phyloP scores from a whole-genome alignment of 768 basidiomycete genomes.

The Serendipita vermifera region DNA sequence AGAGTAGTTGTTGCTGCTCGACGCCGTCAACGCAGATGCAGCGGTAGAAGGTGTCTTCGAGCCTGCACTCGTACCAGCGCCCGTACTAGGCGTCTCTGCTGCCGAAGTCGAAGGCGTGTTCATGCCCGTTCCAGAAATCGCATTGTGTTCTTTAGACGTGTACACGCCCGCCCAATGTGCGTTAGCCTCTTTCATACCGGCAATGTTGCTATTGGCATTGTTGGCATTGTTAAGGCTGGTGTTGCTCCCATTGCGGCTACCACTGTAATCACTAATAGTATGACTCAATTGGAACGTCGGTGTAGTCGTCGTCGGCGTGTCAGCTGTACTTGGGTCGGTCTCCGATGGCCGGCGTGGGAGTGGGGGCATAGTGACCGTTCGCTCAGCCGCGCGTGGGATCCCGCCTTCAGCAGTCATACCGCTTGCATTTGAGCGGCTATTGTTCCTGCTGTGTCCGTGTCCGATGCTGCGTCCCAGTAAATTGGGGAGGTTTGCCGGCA shows the following conservation, averaged over 20 bases:
- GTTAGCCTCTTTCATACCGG: background rate
- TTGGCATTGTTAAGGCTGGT: background rate
- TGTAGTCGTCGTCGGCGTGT: background rate
- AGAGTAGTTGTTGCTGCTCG: background rate
- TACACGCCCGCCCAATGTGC: no score
- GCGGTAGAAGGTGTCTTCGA: background rate
- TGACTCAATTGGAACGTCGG: background rate
- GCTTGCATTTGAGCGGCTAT: background rate
- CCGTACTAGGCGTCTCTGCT: background rate
- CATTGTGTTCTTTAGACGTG: no score
- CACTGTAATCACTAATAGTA: background rate
- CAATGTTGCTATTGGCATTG: background rate
- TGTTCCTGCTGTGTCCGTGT: background rate
- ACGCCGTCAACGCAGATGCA: background rate
- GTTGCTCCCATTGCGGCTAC: background rate
- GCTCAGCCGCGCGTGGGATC: background rate
- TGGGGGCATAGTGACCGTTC: constrained; percentile 3
- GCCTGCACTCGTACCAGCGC: background rate
- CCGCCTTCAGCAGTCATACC: background rate
- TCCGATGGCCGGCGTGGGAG: background rate
- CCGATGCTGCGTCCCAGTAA: background rate
- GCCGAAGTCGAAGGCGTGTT: background rate
- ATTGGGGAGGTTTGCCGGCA: background rate
- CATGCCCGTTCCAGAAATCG: no score
- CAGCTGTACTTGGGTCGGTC: background rate